Evolutionary conservation across 305 asterid species (phyloP).

Genomic region (Solanum hybrid): DNA sequence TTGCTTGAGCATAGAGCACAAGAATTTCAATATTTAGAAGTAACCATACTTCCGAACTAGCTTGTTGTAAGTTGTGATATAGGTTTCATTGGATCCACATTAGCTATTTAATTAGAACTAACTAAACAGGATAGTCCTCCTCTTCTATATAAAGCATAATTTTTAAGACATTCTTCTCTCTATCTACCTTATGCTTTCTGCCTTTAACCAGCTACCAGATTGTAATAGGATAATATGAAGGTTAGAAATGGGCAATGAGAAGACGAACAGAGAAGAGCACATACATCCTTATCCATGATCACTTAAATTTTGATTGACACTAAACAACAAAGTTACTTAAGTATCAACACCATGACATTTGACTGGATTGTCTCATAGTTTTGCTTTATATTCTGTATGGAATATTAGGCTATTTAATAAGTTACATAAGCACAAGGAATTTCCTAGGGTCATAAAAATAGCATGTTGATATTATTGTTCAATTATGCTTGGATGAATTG

Average conservation of each 20-base stretch:
- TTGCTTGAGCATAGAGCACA: background rate
- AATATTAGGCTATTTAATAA: too few relatives aligned
- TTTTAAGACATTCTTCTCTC: too few relatives aligned
- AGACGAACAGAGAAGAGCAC: background rate
- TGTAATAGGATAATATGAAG: too few relatives aligned
- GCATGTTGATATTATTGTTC: background rate
- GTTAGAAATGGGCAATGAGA: slow-evolving; percentile 50
- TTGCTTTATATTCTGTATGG: background rate
- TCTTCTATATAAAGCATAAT: background rate
- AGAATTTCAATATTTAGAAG: background rate
- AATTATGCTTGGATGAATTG: background rate
- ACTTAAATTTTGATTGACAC: background rate
- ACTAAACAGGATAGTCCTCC: background rate
- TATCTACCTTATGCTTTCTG: too few relatives aligned
- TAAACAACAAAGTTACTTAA: background rate
- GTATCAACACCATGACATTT: background rate
- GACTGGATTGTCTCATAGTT: background rate
- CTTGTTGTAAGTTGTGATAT: background rate
- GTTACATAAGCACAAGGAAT: background rate
- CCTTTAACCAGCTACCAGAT: too few relatives aligned
- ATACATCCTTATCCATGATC: background rate
- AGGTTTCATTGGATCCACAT: background rate
- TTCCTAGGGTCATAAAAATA: background rate
- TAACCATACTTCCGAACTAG: background rate
- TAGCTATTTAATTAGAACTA: background rate